Evolutionary conservation across 164 flowering plant species (phyloP).

Genomic region (Cinnamomum micranthum): DNA sequence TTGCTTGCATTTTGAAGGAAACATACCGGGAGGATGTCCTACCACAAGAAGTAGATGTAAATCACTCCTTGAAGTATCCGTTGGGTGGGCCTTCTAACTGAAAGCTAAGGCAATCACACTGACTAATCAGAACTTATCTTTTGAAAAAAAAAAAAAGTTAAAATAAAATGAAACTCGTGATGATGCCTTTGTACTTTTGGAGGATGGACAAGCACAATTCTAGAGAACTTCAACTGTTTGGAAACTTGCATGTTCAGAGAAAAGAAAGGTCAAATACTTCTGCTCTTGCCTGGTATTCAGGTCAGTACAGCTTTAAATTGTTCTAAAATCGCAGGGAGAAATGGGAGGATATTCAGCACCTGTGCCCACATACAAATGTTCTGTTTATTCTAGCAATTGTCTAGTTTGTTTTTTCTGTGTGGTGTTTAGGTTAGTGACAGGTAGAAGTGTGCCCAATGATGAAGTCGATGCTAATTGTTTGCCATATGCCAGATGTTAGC

Average conservation of each 20-base stretch:
- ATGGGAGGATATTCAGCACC: neutral
- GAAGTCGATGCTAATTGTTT: neutral
- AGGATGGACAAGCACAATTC: conserved; percentile 2
- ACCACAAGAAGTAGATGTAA: conserved; percentile 21
- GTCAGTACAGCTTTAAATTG: neutral
- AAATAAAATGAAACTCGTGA: conserved; percentile 1
- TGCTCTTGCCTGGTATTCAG: neutral
- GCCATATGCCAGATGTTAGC: neutral
- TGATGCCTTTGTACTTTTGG: neutral
- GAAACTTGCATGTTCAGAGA: neutral
- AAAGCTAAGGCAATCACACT: neutral
- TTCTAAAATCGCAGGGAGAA: neutral
- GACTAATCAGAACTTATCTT: neutral
- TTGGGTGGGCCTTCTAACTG: conserved; percentile 32
- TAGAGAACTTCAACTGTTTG: neutral
- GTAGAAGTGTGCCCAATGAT: neutral
- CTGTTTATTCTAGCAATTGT: neutral
- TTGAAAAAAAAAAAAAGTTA: neutral
- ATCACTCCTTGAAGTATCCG: conserved; percentile 20
- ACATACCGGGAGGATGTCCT: conserved; percentile 25
- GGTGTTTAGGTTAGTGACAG: neutral
- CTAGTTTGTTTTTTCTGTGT: neutral
- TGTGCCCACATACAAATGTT: neutral
- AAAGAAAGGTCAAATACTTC: neutral
- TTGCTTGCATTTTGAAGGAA: conserved; percentile 28